Evolutionary conservation across 163 green algal genomes (phyloP).

Genomic region (Scenedesmus sp.): DNA sequence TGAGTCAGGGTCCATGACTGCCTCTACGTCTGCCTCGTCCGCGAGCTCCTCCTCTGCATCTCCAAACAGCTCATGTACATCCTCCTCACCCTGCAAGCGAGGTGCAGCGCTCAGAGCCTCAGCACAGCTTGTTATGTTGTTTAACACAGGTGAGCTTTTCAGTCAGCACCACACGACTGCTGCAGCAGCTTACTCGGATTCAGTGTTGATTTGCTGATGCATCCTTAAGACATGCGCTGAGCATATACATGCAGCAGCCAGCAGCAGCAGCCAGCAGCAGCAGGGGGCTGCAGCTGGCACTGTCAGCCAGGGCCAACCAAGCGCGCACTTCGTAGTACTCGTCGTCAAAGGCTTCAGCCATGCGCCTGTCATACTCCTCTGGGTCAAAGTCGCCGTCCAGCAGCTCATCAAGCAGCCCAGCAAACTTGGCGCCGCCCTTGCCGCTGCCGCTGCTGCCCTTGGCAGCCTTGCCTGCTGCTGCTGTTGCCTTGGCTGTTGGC

Average conservation of each 20-base stretch:
- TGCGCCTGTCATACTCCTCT: slow-evolving; percentile 92
- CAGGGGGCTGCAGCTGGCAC: no score
- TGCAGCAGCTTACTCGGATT: background rate
- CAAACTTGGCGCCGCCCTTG: slow-evolving; percentile 6
- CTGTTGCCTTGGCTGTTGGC: slow-evolving; percentile 10
- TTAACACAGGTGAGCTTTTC: no score
- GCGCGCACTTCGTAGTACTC: background rate
- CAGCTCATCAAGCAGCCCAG: slow-evolving; percentile 75
- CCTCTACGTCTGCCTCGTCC: slow-evolving; percentile 45
- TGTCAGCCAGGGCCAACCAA: no score
- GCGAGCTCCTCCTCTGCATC: slow-evolving; percentile 63
- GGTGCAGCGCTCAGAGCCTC: no score
- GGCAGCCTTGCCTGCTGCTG: background rate
- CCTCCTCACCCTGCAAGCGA: slow-evolving; percentile 43
- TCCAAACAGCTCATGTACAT: slow-evolving; percentile 58
- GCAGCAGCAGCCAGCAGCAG: no score
- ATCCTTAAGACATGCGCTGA: background rate
- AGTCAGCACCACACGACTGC: background rate
- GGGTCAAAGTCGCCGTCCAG: slow-evolving; percentile 95
- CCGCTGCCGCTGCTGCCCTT: background rate
- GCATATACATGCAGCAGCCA: background rate
- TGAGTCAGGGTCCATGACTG: background rate
- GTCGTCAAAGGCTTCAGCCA: slow-evolving; percentile 92
- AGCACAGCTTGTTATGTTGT: no score
- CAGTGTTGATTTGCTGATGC: no score